These are phyloP conservation scores for Colletotrichum orchidophilum DNA, from an alignment of 2,329 filamentous ascomycete genomes.

Conservation along the genomic window DNA sequence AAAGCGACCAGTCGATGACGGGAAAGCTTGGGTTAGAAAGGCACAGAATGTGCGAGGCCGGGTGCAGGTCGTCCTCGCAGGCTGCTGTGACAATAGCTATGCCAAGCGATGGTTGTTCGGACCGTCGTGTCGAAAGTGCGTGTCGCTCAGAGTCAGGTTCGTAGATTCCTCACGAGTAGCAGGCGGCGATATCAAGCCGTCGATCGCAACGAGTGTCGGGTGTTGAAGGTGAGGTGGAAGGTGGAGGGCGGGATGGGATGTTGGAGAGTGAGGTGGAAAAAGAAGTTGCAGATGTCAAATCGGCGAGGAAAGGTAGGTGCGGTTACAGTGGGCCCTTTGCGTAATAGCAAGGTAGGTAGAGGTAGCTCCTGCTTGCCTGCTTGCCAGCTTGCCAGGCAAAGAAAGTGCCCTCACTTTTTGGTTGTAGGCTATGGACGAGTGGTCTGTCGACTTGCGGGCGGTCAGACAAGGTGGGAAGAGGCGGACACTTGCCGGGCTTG, in stretches of 20 bases:
- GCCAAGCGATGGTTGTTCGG: conserved; percentile 31
- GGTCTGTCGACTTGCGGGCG: conserved; percentile 6
- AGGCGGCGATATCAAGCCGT: conserved; percentile 5
- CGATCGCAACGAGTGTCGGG: conserved; percentile 27
- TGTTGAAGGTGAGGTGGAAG: conserved; percentile 13
- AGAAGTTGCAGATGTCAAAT: conserved; percentile 35
- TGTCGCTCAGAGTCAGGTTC: neutral
- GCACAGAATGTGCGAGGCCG: conserved; percentile 44
- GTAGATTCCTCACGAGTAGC: conserved; percentile 5
- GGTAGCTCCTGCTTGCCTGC: too few species aligned
- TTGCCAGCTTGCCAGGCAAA: neutral
- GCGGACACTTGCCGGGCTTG: neutral
- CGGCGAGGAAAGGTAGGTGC: conserved; percentile 33
- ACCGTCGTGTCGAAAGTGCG: conserved; percentile 1
- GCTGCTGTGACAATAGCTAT: conserved; percentile 42
- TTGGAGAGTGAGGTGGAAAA: conserved; percentile 32
- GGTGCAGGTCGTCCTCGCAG: conserved; percentile 51
- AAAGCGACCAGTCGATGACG: conserved; percentile 12
- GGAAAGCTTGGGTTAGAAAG: conserved; percentile 32
- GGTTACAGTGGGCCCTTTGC: conserved; percentile 35
- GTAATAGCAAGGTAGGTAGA: conserved; percentile 33
- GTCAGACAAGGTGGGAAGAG: conserved; percentile 5
- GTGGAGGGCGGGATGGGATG: conserved; percentile 17
- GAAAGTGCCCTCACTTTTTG: conserved; percentile 9
- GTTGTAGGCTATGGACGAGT: neutral